Evolutionary conservation across 805 yeast species (phyloP), one percentile per base, ranked within the genome.

Genomic region (Pichia gijzeniarum): DNA sequence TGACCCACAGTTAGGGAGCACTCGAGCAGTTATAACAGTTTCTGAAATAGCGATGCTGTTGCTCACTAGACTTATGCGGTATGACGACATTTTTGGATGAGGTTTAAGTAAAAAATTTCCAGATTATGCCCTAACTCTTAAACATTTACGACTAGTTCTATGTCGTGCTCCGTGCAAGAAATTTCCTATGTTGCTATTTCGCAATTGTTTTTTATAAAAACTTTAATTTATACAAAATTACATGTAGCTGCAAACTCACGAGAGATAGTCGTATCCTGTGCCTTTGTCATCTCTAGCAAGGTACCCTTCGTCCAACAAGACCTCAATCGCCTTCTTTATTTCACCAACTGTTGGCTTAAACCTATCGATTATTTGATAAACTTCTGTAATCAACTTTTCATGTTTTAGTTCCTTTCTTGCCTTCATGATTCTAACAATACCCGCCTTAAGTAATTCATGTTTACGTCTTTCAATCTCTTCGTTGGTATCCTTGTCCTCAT

Each of bases 381-480:
- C 91, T 63, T 91, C 98, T 55, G 84, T 86, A 35, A 89, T 81
- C 57, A 91, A 73, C 45, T 80, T 82, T 40, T 82, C 84, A 61
- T 90, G 97, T 52, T 79, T 78, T 56, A 87, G 70, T 37, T 72
- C 73, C 63, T 89, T 85, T 59, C 96, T 76, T 1, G 96, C 90
- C 69, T 91, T 91, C 98, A 91, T 93, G 59, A 91, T 86, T 57
- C 99, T 77, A 34, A 91, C 98, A 65, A 93, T 88, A 58, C 95
- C 86, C 2, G 98, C 96, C 59, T 88, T 86, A 56, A 93, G 71
- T 67, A 82, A 82, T 59, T 85, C 80, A 48, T 60, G 64, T 27
- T 63, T 62, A 65, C 83, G 84, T 60, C 96, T 77, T 43, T 59
- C 64, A 35, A 64, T 58, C 49, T 89, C 89, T 57, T 88, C 93